Base-by-base conservation (phyloP, 805 yeast species). In the Yamadazyma philogaea region DNA sequence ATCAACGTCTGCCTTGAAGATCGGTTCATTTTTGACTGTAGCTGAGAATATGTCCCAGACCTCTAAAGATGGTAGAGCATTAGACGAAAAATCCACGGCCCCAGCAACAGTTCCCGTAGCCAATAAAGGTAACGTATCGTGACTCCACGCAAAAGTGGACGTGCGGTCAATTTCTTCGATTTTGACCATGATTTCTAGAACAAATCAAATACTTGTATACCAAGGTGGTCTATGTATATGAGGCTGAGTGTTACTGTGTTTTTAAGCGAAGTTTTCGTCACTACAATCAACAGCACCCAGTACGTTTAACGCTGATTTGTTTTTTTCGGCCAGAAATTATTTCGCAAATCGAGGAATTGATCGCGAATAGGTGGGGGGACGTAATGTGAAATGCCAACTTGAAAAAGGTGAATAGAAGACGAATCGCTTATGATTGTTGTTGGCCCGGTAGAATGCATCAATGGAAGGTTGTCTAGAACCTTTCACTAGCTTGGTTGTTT, bases 31-130 rank as follows among this genome's bases (percentile, higher is more conserved):
- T 19, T 50, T 55, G 39, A 55, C 52, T 18, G 48, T 49, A 37
- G 64, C 50, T 4, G 66, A 60, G 44, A 82, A 72, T 7, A 86
- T 74, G 47, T 84, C 81, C 86, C 95, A 84, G 46, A 93, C 71
- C 54, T 88, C 90, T 44, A 93, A 67, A n/a, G 76, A 64, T 1
- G 96, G 81, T 21, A 81, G 74, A 16, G 93, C 80, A 31, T 90
- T 81, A 63, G 90, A 90, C 59, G 84, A 81, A 33, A 85, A 86
- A 60, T 88, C 96, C 54, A 93, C 84, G 11, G 96, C 95, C 6
- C 98, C 98, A 0, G 98, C 90, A n/a, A 87, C 85, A 0, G 96
- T 85, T 17, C 96, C 99, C 1, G 96, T 79, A 17, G 89, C 97
- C 51, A 93, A 60, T 41, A 78, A 64, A 14, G 97, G 97, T 47